phyloP scores from a whole-genome alignment of 495 filamentous ascomycete species.

The Neurospora sp. region DNA sequence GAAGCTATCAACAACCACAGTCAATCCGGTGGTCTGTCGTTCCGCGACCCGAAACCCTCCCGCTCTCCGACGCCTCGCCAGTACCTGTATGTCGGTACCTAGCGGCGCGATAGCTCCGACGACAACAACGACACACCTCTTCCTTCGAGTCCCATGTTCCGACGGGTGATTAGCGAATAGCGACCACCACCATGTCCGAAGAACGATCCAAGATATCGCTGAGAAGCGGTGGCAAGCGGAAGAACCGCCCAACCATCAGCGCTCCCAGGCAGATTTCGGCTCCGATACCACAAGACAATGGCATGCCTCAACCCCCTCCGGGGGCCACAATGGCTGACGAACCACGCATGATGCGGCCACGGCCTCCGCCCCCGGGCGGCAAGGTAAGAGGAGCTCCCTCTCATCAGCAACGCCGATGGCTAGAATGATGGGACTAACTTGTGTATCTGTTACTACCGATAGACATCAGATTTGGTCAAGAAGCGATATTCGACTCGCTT shows the following conservation, averaged over 20 bases:
- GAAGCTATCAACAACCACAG: not conserved
- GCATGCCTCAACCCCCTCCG: conserved; percentile 20
- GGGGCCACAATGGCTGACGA: conserved; percentile 23
- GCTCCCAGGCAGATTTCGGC: conserved; percentile 72
- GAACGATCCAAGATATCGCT: conserved; percentile 74
- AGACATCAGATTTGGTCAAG: conserved; percentile 91
- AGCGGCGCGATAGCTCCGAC: not conserved
- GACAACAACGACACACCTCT: not conserved
- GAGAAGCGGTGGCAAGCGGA: conserved; percentile 66
- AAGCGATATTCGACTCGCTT: conserved; percentile 87
- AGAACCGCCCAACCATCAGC: conserved; percentile 67
- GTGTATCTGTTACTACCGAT: not conserved
- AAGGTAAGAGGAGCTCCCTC: conserved; percentile 19
- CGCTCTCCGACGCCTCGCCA: not conserved
- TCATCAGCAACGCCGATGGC: not conserved
- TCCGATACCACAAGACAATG: conserved; percentile 41
- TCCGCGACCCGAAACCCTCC: not conserved
- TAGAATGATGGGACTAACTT: conserved; percentile 1
- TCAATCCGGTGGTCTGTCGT: not conserved
- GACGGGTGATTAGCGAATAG: not conserved
- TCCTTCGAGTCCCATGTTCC: not conserved
- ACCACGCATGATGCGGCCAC: conserved; percentile 26
- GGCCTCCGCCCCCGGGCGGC: conserved; percentile 31
- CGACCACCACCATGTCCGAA: conserved; percentile 41
- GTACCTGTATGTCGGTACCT: not conserved